Conservation (phyloP, 2,329 filamentous ascomycete species). For the Teratosphaeria gauchensis region DNA sequence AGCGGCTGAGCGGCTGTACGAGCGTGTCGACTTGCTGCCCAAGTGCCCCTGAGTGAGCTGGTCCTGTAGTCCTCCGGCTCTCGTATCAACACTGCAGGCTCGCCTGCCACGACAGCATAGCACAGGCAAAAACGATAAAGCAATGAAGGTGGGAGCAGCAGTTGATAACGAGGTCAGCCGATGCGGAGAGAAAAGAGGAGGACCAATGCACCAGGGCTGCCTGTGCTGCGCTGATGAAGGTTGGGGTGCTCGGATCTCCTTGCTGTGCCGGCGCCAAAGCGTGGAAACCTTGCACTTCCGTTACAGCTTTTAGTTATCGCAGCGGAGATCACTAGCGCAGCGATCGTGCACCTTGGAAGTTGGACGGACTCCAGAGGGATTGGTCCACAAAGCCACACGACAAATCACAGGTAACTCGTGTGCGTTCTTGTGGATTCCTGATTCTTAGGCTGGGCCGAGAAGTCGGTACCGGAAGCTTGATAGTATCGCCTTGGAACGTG, state of each 20-base stretch:
- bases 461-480: not conserved
- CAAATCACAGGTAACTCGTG: not conserved
- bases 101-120: not conserved
- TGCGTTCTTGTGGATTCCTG: not conserved
- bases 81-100: not conserved
- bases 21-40: not conserved
- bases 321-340: not conserved
- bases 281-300: constrained; percentile 3
- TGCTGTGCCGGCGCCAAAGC: constrained; percentile 1
- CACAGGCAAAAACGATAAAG: not conserved
- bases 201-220: not conserved
- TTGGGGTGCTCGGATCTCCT: constrained; percentile 6
- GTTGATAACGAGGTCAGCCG: not conserved
- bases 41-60: not conserved
- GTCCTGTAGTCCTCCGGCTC: not conserved
- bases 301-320: not conserved
- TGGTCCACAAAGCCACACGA: not conserved
- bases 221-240: not conserved
- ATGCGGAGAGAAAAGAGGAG: not conserved
- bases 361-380: not conserved
- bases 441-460: not conserved
- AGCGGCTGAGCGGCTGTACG: not conserved
- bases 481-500: not conserved
- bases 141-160: not conserved
- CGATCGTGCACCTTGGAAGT: not conserved